A percentile compares a stretch with the other conserved stretches of the same genome.
Conservation (phyloP, 2,329 filamentous ascomycete species). For the Aureobasidium pullulans region DNA sequence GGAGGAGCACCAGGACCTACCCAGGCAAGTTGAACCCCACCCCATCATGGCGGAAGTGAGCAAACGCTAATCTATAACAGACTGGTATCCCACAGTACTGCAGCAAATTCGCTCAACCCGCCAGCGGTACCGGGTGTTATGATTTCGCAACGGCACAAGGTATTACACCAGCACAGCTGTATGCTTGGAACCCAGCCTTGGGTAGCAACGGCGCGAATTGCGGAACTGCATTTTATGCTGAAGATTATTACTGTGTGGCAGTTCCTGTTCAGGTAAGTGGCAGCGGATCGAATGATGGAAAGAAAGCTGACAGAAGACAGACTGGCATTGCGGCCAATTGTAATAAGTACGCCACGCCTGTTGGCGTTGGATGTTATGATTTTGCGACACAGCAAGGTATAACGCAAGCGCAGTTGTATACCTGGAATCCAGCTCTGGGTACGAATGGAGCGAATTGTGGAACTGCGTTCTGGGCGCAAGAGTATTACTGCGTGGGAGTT, state of each 20-base stretch:
- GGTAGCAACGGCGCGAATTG: not conserved
- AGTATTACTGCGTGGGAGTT: slow-evolving; percentile 15
- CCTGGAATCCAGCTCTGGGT: slow-evolving; percentile 18
- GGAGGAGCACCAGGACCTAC: too few relatives aligned
- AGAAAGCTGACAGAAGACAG: not conserved
- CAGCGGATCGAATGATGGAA: too few relatives aligned
- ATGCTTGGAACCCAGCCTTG: not conserved
- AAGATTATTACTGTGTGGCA: not conserved
- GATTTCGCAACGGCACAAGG: not conserved
- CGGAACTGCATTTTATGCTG: not conserved
- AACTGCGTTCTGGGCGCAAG: slow-evolving; percentile 14
- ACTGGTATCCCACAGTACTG: not conserved
- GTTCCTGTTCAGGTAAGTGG: not conserved
- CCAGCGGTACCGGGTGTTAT: not conserved
- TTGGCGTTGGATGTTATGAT: not conserved
- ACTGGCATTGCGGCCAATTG: not conserved
- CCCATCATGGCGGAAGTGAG: too few relatives aligned
- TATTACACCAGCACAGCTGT: not conserved
- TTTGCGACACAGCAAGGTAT: not conserved
- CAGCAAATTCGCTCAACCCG: not conserved
- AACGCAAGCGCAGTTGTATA: slow-evolving; percentile 14
- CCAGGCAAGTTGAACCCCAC: too few relatives aligned
- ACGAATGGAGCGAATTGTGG: slow-evolving; percentile 16
- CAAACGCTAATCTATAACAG: not conserved
- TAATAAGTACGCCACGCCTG: not conserved